Base-by-base conservation (phyloP, 2,329 filamentous ascomycete genomes). In the Mycosphaerella sp. region DNA sequence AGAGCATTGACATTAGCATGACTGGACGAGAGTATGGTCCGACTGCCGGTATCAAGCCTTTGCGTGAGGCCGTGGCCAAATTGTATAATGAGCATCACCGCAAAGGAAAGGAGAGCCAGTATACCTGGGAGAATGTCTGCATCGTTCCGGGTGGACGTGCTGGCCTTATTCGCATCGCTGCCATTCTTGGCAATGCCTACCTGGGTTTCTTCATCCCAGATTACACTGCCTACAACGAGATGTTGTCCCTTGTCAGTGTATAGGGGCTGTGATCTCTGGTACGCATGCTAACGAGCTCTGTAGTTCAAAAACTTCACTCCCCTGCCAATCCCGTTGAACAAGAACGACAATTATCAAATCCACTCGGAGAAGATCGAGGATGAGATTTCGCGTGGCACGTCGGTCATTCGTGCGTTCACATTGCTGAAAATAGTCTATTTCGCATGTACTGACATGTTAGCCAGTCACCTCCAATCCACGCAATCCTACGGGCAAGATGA, bases 211-310 rank as follows among this genome's bases (percentile, higher is more conserved):
- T 58, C 57, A 67, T 65, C 28, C 60, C 55, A 5, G 70, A 96
- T 70, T 96, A 96, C 73, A 95, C 90, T 2, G 91, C 91, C 2
- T 97, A 97, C 76, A 95, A 94, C 66, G 90, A 96, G 75, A 96
- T 97, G 90, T 73, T 96, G 73, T 89, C 85, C 52, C 75, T 96
- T 34, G 30, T 34, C 10, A 12, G 30, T 34, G 10, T 8, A 34
- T 8, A n/a, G 10, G 13, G 10, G 10, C 30, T 12, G 10, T 34
- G 10, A n/a, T 34, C 10, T 34, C 1, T 34, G 30, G 30, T 34
- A 34, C 10, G 30, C 30, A 3, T 34, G 30, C 30, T 34, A 34
- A 34, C 30, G 13, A 12, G 13, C 13, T 12, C 6, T 34, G 10
- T 34, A 34, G 53, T 96, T 97, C 79, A 89, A 87, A 73, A 95